These are phyloP conservation scores for Sphagnum contortum DNA, from an alignment of 225 moss, liverwort and hornwort genomes.

Conservation along the genomic window DNA sequence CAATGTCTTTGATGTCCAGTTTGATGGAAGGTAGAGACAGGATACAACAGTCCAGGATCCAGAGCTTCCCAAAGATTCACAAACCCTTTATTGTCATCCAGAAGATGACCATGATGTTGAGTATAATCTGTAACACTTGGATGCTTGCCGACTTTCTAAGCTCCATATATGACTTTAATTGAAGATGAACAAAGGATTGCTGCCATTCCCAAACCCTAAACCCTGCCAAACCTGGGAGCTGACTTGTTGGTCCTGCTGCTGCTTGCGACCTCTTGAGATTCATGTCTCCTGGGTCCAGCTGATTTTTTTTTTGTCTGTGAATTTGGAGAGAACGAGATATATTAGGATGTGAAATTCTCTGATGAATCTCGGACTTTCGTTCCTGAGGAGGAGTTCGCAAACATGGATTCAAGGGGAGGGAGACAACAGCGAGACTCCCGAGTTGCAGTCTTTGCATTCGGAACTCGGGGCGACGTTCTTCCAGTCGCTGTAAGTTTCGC, in stretches of 20 bases:
- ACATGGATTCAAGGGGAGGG: no score
- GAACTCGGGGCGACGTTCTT: slow-evolving; percentile 77
- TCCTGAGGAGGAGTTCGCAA: neutral
- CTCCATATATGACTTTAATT: no score
- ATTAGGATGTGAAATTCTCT: neutral
- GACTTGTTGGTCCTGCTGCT: neutral
- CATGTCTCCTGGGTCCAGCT: neutral
- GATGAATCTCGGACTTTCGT: neutral
- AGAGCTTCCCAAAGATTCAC: no score
- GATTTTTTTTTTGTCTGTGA: neutral
- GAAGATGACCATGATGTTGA: no score
- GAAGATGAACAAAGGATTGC: no score
- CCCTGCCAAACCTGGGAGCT: neutral
- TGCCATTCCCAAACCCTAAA: neutral
- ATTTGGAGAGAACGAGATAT: neutral
- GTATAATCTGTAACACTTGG: no score
- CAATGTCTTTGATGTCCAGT: no score
- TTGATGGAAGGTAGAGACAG: no score
- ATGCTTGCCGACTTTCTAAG: no score
- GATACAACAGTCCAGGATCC: no score
- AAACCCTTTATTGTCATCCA: no score
- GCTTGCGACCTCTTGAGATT: neutral
- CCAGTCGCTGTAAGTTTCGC: slow-evolving; percentile 42
- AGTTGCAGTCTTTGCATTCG: slow-evolving; percentile 75
- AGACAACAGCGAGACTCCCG: slow-evolving; percentile 2